Base-by-base conservation (phyloP, 768 basidiomycete genomes). In the Agaricus blazei region DNA sequence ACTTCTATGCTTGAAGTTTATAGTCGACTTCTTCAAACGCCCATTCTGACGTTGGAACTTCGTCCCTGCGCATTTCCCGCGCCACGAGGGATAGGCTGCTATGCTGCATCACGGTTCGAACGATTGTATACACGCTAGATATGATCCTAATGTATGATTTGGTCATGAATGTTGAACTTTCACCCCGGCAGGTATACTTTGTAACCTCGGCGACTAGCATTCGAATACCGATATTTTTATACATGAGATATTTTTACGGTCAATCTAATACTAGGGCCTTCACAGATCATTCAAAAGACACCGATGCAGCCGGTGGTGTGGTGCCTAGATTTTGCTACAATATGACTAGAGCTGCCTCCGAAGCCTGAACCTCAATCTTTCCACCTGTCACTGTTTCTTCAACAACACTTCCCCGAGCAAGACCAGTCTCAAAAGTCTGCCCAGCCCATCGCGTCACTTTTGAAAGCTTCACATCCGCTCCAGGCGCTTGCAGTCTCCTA, bases 1-100 rank as follows among this genome's bases (percentile, higher is more conserved):
- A 50, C 70, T 96, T 77, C 58, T 93, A 50, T 98, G 96, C 72
- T 70, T 95, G 52, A 72, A 91, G 59, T 74, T 98, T 47, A 76
- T 75, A 51, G 83, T 94, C 45, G 80, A 94, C 73, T 96, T 95
- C 63, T 3, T 47, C 5, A 27, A n/a, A 8, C 27, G 15, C 46
- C 46, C 46, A 11, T 47, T 47, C n/a, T 47, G 27, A 29, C 12
- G 5, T 14, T 28, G 9, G 38, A 8, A 41, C 15, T 15, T 41
- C 40, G 40, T 41, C 7, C 12, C 9, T 41, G 14, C 40, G 1
- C 19, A 41, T 34, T 34, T 34, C 19, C 19, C 34, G 34, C 11
- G 34, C 11, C 11, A 8, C 34, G 34, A 34, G 3, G 34, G 34
- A 34, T 34, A 34, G 34, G 11, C 5, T 34, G 34, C 34, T 34